Base-by-base conservation (phyloP, 768 basidiomycete genomes). In the Trametes punicea region DNA sequence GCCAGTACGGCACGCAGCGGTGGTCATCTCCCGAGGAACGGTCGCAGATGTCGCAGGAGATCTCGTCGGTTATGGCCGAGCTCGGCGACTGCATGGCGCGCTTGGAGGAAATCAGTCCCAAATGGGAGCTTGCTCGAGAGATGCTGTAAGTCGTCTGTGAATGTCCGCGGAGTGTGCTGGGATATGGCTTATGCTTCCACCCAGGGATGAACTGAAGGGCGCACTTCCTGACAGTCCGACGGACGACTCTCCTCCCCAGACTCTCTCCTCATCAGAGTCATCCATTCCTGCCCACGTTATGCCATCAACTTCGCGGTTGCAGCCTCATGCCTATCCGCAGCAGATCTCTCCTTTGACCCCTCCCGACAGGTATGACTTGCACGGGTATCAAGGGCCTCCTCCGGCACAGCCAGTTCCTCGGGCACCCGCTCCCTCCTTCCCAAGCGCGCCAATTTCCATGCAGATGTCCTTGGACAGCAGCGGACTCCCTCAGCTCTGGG, bases 41-140 rank as follows among this genome's bases (percentile, higher is more conserved):
- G 9, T 38, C 48, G 38, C 53, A 51, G 20, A 42, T 57, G 36
- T 53, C 55, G 18, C 55, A 53, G 36, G 51, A 57, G 36, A 50
- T 50, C 15, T 42, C 55, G 15, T 27, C 45, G 6, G 55, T 48
- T 44, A 51, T 59, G 60, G 41, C 27, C 16, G 59, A 54, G 51
- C 57, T 65, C 29, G 44, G 39, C 6, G 57, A 57, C 38, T 13
- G 58, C 34, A 51, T 65, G 47, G 50, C 18, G 30, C 55, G 62
- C 42, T 53, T 65, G 7, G 59, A 62, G 23, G 56, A 57, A 18
- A 48, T 62, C n/a, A 51, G 54, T 13, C 27, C 57, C 4, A 61
- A 55, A 31, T 62, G 61, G 64, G 62, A 65, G 39, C 45, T 65
- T 2, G 64, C 64, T 0, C 52, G 56, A 15, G 59, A 61, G 45